Evolutionary conservation across 306 rosid genomes (phyloP).

Genomic region (Bauhinia variegata): DNA sequence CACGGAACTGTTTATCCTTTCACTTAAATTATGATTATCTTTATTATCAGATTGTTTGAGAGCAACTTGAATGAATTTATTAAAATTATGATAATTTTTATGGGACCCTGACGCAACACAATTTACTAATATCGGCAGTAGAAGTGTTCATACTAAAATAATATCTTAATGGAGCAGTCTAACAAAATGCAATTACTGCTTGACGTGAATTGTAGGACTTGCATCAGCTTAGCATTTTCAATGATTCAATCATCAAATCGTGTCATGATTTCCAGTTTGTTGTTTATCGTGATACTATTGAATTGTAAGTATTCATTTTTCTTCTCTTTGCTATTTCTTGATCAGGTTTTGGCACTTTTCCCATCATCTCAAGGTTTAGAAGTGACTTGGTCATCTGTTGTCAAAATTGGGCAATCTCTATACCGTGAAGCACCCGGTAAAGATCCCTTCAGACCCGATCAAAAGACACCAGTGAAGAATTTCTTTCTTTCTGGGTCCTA

Average conservation of each 20-base stretch:
- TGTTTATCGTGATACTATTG: not conserved
- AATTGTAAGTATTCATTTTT: not conserved
- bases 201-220: conserved; percentile 12
- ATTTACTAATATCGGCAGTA: no score
- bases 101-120: not conserved
- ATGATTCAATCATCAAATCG: conserved; percentile 1
- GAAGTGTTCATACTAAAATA: conserved; percentile 16
- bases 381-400: conserved; percentile 95
- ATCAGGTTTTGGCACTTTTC: conserved; percentile 75
- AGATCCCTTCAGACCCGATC: conserved; percentile 97
- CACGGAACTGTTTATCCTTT: not conserved
- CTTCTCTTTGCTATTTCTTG: conserved; percentile 3
- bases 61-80: not conserved
- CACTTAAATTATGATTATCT: not conserved
- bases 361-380: conserved; percentile 98
- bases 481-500: conserved; percentile 97
- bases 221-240: conserved; percentile 20
- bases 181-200: conserved; percentile 11
- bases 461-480: conserved; percentile 86
- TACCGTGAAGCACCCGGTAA: conserved; percentile 96
- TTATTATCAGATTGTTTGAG: not conserved
- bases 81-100: no score
- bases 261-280: conserved; percentile 10
- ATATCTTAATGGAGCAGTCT: conserved; percentile 9
- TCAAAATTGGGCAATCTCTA: conserved; percentile 93